Evolutionary conservation across 805 yeast genomes (phyloP), one percentile per base, ranked within the genome.

Genomic region (Metschnikowia dekortorum): DNA sequence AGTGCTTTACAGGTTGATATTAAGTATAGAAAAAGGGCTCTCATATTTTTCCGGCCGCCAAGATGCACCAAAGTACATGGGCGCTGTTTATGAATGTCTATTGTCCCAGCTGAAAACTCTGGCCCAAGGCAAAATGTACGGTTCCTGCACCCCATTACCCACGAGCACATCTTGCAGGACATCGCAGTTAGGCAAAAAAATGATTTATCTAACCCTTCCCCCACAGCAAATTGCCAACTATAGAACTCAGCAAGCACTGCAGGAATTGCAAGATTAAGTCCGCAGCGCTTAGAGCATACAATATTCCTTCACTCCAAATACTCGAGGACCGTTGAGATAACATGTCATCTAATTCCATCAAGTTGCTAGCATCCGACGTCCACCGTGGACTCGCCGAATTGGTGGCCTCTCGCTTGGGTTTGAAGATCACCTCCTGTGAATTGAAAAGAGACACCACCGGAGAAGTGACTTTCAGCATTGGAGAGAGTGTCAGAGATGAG

Each of bases 401-500:
- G n/a, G 88, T 84, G 40, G 80, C 87, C 16, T 73, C 75, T 51
- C 74, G 85, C 44, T 68, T 84, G 31, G 88, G 89, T 8, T 62
- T 81, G 43, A 75, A 76, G 38, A 69, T 83, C 46, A 81, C 87
- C 22, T 85, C 87, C 40, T 79, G 82, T 48, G 81, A 81, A 54
- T 65, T 84, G 60, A 82, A 81, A 56, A 73, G 88, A 60, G 87
- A 83, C 55, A 79, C 85, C 7, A 83, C 83, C 52, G 84, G 84
- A 13, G 95, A 87, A 63, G 87, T 85, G 16, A 82, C 86, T 35
- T 85, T 87, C 60, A 80, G 85, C 41, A 84, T 87, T 51, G 89
- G 87, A 16, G 94, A 87, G 64, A 84, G 91, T 26, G 87, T 87
- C 38, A 79, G 95, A 74, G 94, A 87, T 67, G 94, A 87, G 64